Evolutionary conservation across 1,284 basidiomycete genomes (phyloP), one percentile per base, ranked within the genome.

Genomic region (Bondarzewia mesenterica): DNA sequence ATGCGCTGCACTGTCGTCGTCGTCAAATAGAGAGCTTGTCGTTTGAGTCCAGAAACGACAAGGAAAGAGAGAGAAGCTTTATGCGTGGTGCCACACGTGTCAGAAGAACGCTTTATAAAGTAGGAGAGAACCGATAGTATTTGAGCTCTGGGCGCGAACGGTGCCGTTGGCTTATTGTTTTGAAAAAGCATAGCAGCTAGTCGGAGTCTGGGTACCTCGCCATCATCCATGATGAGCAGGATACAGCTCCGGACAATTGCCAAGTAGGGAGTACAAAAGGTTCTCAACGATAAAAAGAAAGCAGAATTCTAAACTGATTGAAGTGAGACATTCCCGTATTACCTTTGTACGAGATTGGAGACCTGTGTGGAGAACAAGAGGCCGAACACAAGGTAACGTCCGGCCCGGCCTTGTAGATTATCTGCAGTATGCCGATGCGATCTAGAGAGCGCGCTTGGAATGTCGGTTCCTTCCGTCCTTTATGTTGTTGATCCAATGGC

Each of bases 1-100:
- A 48, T 53, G 51, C 47, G 23, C 53, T 56, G 54, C 53, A 55
- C 47, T 47, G 48, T 54, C 54, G 23, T 40, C 18, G 44, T 32
- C 41, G 32, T 25, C 14, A 44, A 35, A 45, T 47, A 50, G 42
- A 35, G 16, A 38, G 23, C 8, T 25, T 12, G 50, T 51, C 43
- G 49, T 43, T 51, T 49, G 38, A 27, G 39, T 47, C 54, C 54
- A 52, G 42, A 43, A 44, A 45, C 45, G 20, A 47, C 47, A 43
- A 46, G 16, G 47, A 38, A 25, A 45, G 45, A 44, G 41, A 42
- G 35, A 42, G 38, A 18, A 32, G 32, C n/a, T 26, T 16, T 20
- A 45, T n/a, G 22, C 38, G 14, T 29, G 29, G 42, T 35, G 26
- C 32, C 32, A 38, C 50, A 46, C 23, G 14, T 42, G 36, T 20